These are phyloP conservation scores for Apiospora pterosperma DNA, from an alignment of 2,329 filamentous ascomycete species.

Conservation along the genomic window DNA sequence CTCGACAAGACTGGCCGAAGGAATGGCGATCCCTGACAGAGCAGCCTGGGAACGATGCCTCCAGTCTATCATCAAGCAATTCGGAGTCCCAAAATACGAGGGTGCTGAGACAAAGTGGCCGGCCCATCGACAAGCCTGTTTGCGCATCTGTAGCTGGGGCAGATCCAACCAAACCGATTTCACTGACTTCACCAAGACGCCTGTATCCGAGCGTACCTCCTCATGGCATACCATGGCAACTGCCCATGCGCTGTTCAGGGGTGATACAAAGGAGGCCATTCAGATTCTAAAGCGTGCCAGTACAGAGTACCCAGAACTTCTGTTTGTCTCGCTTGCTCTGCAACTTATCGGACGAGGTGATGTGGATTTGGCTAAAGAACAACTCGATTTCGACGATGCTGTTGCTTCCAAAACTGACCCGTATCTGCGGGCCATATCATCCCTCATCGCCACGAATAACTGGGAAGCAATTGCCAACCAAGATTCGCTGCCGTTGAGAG, in stretches of 20 bases:
- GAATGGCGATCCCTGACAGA: conserved; percentile 42
- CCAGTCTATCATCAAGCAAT: conserved; percentile 59
- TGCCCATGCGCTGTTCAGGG: conserved; percentile 71
- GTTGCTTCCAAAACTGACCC: conserved; percentile 67
- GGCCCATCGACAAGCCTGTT: conserved; percentile 69
- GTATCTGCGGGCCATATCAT: conserved; percentile 76
- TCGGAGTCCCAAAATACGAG: conserved; percentile 59
- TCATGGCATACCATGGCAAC: conserved; percentile 69
- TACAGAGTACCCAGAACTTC: conserved; percentile 57
- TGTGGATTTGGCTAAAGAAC: conserved; percentile 39
- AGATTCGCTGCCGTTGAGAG: conserved; percentile 67
- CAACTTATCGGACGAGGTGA: conserved; percentile 56
- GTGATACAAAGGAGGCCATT: conserved; percentile 65
- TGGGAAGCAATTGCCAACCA: conserved; percentile 75
- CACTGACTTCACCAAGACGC: conserved; percentile 39
- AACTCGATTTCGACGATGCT: conserved; percentile 56
- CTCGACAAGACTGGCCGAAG: conserved; percentile 44
- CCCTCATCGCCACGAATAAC: conserved; percentile 71
- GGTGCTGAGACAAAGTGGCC: conserved; percentile 62
- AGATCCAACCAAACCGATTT: conserved; percentile 46
- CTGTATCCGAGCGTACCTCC: conserved; percentile 46
- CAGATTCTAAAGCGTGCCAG: conserved; percentile 67
- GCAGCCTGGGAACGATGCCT: conserved; percentile 60
- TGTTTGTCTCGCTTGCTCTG: conserved; percentile 66
- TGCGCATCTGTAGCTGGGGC: conserved; percentile 73